Percentiles rank a stretch among this genome's conserved stretches.
phyloP scores from a whole-genome alignment of 331 rosid genomes.

The Rhamnella rubrinervis region DNA sequence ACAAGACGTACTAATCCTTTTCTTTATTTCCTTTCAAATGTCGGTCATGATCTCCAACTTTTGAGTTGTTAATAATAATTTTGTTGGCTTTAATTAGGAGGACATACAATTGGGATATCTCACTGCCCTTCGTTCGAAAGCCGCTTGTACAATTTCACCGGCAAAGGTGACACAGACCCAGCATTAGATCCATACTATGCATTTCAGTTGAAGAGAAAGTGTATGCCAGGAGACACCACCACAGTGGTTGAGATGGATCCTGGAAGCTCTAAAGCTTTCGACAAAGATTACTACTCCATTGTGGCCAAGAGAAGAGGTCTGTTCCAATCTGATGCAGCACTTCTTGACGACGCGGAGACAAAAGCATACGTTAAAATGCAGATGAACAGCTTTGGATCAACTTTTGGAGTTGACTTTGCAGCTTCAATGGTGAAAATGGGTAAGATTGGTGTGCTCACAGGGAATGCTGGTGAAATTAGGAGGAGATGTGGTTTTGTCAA shows the following conservation, averaged over 20 bases:
- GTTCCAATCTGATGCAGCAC: slow-evolving; percentile 52
- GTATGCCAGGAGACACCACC: slow-evolving; percentile 24
- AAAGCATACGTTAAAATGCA: slow-evolving; percentile 26
- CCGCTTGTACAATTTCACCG: slow-evolving; percentile 46
- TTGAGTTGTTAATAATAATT: neutral
- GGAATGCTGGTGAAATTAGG: slow-evolving; percentile 42
- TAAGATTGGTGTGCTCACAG: slow-evolving; percentile 41
- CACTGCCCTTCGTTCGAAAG: slow-evolving; percentile 29
- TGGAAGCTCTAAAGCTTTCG: slow-evolving; percentile 48
- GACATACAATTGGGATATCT: slow-evolving; percentile 43
- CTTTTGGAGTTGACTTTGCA: slow-evolving; percentile 38
- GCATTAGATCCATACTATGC: slow-evolving; percentile 32
- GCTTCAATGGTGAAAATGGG: slow-evolving; percentile 47
- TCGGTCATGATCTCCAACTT: neutral
- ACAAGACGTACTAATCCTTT: neutral
- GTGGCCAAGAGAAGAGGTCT: slow-evolving; percentile 49
- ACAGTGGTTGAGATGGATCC: slow-evolving; percentile 47
- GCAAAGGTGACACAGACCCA: slow-evolving; percentile 43
- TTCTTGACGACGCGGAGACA: slow-evolving; percentile 36
- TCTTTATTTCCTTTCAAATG: neutral
- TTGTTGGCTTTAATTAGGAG: slow-evolving; percentile 19
- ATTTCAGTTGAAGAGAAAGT: slow-evolving; percentile 28
- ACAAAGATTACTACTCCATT: slow-evolving; percentile 29
- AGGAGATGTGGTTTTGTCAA: slow-evolving; percentile 33
- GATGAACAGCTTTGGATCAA: slow-evolving; percentile 18